Evolutionary conservation across 129 eudicot species (phyloP), one percentile per base, ranked within the genome.

Genomic region (Helichrysum umbraculigerum): DNA sequence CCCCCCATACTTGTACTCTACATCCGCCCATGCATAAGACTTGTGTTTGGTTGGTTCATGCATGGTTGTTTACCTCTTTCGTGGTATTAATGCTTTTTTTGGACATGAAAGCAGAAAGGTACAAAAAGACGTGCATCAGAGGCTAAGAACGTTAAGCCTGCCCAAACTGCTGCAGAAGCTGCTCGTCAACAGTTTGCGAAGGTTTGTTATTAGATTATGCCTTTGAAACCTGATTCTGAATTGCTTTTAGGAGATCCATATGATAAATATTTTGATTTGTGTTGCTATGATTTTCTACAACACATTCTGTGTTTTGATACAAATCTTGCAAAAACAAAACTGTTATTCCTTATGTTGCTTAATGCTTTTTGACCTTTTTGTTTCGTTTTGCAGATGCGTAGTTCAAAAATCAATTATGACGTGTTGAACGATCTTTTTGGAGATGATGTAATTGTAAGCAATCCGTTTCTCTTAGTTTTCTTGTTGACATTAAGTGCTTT

Each of bases 161-260:
- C 96, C 69, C 82, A 82, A 86, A 86, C 89, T 54, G 86, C 98
- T 77, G 86, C 77, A 11, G 96, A 92, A 73, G 94, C 98, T 62
- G 79, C 89, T 32, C 65, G 66, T 50, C 94, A 83, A 81, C 79
- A 69, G 78, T 69, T 86, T 19, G 85, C 12, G 15, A 92, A 88
- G 96, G 98, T 92, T 86, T 50, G 35, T 50, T 10, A 17, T 15
- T 65, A 52, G 7, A 17, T 16, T 33, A 17, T 34, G 17, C 15
- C 28, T 25, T 25, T 25, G 28, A 25, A 25, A 25, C 28, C 28
- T 61, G 67, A 61, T 61, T 25, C 15, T 30, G 11, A 21, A 52
- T 16, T 37, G 11, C 5, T 15, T 30, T 29, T 0, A 28, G 32
- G 35, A 60, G n/a, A 60, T 61, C 35, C 67, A 28, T 61, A 61